Evolutionary conservation across 2,329 filamentous ascomycete species (phyloP).

Genomic region (Fusarium sp.): DNA sequence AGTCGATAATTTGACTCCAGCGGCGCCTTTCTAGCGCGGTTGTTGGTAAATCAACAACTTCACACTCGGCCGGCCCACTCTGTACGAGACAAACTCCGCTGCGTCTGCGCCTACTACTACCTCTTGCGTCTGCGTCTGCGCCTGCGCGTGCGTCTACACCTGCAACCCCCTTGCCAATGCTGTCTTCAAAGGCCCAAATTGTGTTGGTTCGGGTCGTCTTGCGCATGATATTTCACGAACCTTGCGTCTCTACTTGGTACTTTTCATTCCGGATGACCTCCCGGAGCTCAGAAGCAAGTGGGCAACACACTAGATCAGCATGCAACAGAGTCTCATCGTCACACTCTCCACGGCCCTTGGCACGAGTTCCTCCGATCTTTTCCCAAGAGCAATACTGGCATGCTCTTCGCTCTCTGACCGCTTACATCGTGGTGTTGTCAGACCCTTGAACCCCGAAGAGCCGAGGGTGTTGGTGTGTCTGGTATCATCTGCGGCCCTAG

Average conservation of each 20-base stretch:
- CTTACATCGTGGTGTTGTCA: constrained; percentile 4
- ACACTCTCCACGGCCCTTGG: constrained; percentile 26
- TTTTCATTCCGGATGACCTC: constrained; percentile 26
- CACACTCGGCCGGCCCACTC: constrained; percentile 26
- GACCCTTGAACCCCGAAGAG: constrained; percentile 1
- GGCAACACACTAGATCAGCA: constrained; percentile 33
- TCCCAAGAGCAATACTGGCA: background rate
- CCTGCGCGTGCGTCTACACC: constrained; percentile 21
- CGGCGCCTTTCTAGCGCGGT: constrained; percentile 16
- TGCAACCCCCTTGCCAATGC: background rate
- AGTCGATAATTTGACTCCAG: constrained; percentile 21
- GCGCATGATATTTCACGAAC: constrained; percentile 18
- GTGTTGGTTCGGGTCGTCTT: constrained; percentile 10
- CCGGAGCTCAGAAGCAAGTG: constrained; percentile 30
- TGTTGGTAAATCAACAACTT: constrained; percentile 10
- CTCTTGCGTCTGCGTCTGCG: constrained; percentile 16
- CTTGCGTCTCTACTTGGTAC: constrained; percentile 24
- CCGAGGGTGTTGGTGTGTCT: constrained; percentile 24
- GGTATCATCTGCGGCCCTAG: constrained; percentile 23
- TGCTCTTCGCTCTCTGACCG: constrained; percentile 12
- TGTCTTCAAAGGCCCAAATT: background rate
- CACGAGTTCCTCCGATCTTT: constrained; percentile 22
- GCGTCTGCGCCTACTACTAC: constrained; percentile 19
- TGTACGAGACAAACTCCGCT: constrained; percentile 27
- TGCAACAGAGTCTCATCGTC: constrained; percentile 23